Conservation (phyloP, 164 flowering plant genomes). For the Nymphaea thermarum region DNA sequence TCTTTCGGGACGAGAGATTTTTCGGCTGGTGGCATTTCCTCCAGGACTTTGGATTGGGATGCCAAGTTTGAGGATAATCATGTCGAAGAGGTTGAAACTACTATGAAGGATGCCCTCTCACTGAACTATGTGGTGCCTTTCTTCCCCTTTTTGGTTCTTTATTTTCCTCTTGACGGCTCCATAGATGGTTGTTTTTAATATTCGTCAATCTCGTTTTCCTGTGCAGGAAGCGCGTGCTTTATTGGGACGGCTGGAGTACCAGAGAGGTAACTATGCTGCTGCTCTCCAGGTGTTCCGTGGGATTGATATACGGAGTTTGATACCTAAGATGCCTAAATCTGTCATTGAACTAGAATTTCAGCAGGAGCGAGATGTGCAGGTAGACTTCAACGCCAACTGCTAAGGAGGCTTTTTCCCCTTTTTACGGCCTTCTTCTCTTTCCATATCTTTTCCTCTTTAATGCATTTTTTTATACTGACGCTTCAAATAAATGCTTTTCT, state of each 20-base stretch:
- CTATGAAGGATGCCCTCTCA: slow-evolving; percentile 88
- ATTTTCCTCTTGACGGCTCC: not conserved
- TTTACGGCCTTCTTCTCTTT: too few relatives aligned
- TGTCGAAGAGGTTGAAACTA: slow-evolving; percentile 93
- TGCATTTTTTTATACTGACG: too few relatives aligned
- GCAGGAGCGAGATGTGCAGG: too few relatives aligned
- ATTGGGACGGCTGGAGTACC: slow-evolving; percentile 78
- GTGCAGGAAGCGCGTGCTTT: slow-evolving; percentile 91
- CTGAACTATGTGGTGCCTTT: slow-evolving; percentile 77
- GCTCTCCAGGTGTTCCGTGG: slow-evolving; percentile 98
- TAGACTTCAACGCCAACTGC: too few relatives aligned
- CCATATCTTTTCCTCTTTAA: too few relatives aligned
- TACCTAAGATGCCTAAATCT: slow-evolving; percentile 65
- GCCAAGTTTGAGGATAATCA: slow-evolving; percentile 60
- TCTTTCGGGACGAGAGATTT: slow-evolving; percentile 90
- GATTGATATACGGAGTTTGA: slow-evolving; percentile 53
- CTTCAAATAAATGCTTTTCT: too few relatives aligned
- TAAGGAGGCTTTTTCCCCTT: too few relatives aligned
- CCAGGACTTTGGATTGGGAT: slow-evolving; percentile 80
- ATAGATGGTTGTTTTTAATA: not conserved
- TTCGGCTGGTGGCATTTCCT: slow-evolving; percentile 77
- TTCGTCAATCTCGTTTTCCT: slow-evolving; percentile 2
- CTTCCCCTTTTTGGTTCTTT: not conserved
- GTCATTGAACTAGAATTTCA: too few relatives aligned
- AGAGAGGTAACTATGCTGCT: slow-evolving; percentile 70